Evolutionary conservation across 2,329 filamentous ascomycete genomes (phyloP), one percentile per base, ranked within the genome.

Genomic region (Curvularia lunata): DNA sequence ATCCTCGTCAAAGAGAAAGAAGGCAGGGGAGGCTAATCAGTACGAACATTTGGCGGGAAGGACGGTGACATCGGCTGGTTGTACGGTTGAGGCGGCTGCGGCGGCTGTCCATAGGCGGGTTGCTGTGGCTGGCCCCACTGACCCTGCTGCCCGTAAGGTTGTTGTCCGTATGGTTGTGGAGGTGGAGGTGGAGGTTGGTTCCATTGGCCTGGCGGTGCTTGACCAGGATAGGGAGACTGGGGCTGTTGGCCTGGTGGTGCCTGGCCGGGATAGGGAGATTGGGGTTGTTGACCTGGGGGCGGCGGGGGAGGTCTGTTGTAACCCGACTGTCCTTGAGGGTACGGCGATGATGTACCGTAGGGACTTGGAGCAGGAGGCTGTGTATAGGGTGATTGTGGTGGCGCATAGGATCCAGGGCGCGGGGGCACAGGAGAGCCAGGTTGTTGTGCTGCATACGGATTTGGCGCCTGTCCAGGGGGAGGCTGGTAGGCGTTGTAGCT

Each of bases 311-410:
- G 73, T 48, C 73, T 69, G 49, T 68, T 75, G 62, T 76, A 76
- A 19, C 65, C 68, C 2, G 68, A 65, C 54, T 76, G 72, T 25
- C 63, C 67, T 57, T 74, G 72, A 50, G 73, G 71, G 59, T 77
- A 77, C 2, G 78, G 77, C 51, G 68, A 68, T 7, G 75, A 70
- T 53, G 72, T 49, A 38, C 66, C 73, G 70, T 82, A 83, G 40
- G 56, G 68, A 49, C 46, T 65, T 70, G 59, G 76, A 72, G 51
- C 66, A 67, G 49, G 49, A 5, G 71, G 69, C 56, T 78, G 78
- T 41, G 78, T 73, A 54, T 79, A 79, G 47, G 78, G 75, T 52
- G 80, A 80, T 57, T 79, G 77, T 42, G 77, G 75, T 41, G 74
- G 71, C 38, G 75, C 71, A 50, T 69, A 68, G 25, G 72, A 76